These are phyloP conservation scores for Kwoniella heveanensis DNA, from an alignment of 768 basidiomycete species.

Conservation along the genomic window DNA sequence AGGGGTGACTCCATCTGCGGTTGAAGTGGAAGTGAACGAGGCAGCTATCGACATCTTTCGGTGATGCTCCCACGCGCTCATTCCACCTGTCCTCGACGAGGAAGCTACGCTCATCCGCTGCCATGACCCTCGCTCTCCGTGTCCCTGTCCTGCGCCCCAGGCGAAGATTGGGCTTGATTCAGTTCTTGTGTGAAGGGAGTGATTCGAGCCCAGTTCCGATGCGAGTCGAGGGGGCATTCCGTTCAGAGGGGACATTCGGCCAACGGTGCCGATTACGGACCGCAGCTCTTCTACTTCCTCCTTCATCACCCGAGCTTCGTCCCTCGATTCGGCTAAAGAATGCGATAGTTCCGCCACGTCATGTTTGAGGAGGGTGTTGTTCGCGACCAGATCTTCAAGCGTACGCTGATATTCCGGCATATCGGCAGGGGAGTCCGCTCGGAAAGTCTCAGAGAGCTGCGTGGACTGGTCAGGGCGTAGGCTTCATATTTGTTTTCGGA, in stretches of 20 bases:
- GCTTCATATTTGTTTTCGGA: neutral
- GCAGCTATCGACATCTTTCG: slow-evolving; percentile 43
- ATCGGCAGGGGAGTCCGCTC: slow-evolving; percentile 34
- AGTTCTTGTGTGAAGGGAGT: slow-evolving; percentile 36
- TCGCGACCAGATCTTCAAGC: slow-evolving; percentile 79
- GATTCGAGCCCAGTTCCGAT: slow-evolving; percentile 26
- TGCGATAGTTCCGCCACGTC: slow-evolving; percentile 79
- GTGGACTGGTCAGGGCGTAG: neutral
- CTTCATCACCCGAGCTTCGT: slow-evolving; percentile 70
- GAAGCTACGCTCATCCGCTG: slow-evolving; percentile 33
- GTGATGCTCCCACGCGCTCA: slow-evolving; percentile 44
- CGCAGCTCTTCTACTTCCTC: slow-evolving; percentile 76
- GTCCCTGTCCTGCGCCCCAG: neutral
- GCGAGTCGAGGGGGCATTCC: slow-evolving; percentile 26
- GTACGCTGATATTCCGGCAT: slow-evolving; percentile 58
- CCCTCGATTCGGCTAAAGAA: slow-evolving; percentile 72
- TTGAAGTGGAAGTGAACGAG: slow-evolving; percentile 35
- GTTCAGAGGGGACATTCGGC: slow-evolving; percentile 28
- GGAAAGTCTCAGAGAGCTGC: slow-evolving; percentile 46
- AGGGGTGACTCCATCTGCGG: slow-evolving; percentile 26
- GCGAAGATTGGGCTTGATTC: slow-evolving; percentile 37
- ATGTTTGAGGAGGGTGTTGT: slow-evolving; percentile 78
- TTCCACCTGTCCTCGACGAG: slow-evolving; percentile 24
- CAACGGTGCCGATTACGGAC: slow-evolving; percentile 57
- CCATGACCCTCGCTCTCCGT: slow-evolving; percentile 29